These are phyloP conservation scores for Coriaria nepalensis DNA, from an alignment of 306 rosid genomes.

Conservation along the genomic window DNA sequence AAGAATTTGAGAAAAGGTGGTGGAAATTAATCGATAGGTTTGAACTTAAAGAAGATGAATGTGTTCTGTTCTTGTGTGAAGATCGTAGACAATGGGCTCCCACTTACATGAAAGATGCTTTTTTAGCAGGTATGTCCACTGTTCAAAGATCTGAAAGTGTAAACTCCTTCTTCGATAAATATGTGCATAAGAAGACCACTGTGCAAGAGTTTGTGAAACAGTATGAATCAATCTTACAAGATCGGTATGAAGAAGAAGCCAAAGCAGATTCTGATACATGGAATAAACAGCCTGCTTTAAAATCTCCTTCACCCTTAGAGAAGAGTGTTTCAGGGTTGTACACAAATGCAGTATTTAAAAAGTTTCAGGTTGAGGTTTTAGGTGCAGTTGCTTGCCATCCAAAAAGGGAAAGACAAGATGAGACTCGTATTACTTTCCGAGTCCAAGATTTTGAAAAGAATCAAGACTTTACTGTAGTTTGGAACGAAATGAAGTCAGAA, in stretches of 20 bases:
- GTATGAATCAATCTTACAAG: slow-evolving; percentile 78
- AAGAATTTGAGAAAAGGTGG: slow-evolving; percentile 93
- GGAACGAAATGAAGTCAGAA: slow-evolving; percentile 60
- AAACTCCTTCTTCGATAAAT: slow-evolving; percentile 82
- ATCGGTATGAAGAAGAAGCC: slow-evolving; percentile 97
- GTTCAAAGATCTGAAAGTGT: slow-evolving; percentile 85
- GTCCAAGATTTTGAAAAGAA: slow-evolving; percentile 79
- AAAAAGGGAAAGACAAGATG: slow-evolving; percentile 67
- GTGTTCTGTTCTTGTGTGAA: slow-evolving; percentile 59
- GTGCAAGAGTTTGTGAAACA: slow-evolving; percentile 76
- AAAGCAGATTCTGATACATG: slow-evolving; percentile 92
- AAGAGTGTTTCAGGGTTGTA: slow-evolving; percentile 71
- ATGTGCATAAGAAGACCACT: slow-evolving; percentile 82
- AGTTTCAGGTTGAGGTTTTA: slow-evolving; percentile 84
- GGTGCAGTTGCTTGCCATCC: slow-evolving; percentile 97
- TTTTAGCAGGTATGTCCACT: slow-evolving; percentile 84
- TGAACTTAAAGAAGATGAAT: slow-evolving; percentile 74
- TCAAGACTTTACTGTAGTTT: slow-evolving; percentile 51
- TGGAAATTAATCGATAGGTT: slow-evolving; percentile 53
- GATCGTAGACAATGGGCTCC: slow-evolving; percentile 85
- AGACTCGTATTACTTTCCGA: slow-evolving; percentile 30
- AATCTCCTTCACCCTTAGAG: slow-evolving; percentile 93
- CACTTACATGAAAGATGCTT: slow-evolving; percentile 54
- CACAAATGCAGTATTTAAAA: slow-evolving; percentile 78
- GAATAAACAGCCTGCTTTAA: slow-evolving; percentile 62